A percentile compares a stretch with the other conserved stretches of the same genome.
phyloP scores from a whole-genome alignment of 805 yeast species.

The Candida sphagnicola region DNA sequence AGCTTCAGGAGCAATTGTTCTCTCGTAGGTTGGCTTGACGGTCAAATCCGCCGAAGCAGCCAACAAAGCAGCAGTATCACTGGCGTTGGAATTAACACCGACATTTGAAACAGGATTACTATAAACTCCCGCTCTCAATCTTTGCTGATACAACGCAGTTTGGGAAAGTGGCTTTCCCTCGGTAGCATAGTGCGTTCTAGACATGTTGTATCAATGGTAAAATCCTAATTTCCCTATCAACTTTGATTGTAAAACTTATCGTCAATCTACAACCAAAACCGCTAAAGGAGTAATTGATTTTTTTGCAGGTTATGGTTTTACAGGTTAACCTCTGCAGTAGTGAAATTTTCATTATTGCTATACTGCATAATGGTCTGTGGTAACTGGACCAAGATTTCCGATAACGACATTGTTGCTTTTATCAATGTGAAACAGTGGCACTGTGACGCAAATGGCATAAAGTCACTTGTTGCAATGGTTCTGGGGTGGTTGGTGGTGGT shows the following conservation, averaged over 20 bases:
- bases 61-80: slow-evolving; percentile 73
- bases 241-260: not conserved
- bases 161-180: slow-evolving; percentile 69
- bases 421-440: too few relatives aligned
- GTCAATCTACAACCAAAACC: not conserved
- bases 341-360: not conserved
- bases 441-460: too few relatives aligned
- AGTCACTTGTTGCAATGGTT: too few relatives aligned
- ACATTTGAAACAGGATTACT: slow-evolving; percentile 44
- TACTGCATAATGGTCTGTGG: not conserved
- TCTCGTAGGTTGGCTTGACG: slow-evolving; percentile 57
- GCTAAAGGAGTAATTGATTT: not conserved
- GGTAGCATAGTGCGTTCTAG: slow-evolving; percentile 55
- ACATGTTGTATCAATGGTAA: too few relatives aligned
- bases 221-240: too few relatives aligned
- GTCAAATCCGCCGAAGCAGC: slow-evolving; percentile 66
- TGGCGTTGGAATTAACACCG: slow-evolving; percentile 67
- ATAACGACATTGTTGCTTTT: too few relatives aligned
- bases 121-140: slow-evolving; percentile 64
- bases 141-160: slow-evolving; percentile 73
- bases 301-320: not conserved
- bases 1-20: slow-evolving; percentile 57
- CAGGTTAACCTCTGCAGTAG: not conserved
- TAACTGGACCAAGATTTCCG: too few relatives aligned
- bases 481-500: too few relatives aligned